Base-by-base conservation (phyloP, 345 rosid genomes). In the Angophora floribunda region DNA sequence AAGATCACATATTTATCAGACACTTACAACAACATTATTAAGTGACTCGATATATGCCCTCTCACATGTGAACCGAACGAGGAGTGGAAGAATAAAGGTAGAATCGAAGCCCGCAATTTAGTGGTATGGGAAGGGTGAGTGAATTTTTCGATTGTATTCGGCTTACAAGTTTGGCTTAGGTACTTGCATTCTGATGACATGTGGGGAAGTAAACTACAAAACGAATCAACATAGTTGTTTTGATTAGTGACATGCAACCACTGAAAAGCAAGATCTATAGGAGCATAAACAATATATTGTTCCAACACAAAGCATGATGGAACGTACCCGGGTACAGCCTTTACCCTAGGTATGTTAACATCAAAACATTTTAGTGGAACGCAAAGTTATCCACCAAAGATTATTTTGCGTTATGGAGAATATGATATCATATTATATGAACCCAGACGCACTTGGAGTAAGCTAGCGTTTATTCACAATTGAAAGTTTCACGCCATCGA, bases 51-150 rank as follows among this genome's bases (percentile, higher is more conserved):
- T 11, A 32, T 1, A 67, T 32, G 1, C 22, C 45, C 45, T 67
- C 22, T 32, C 79, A 67, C 45, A 7, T 67, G 6, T 6, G 1
- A 67, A 19, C 79, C 6, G 22, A 32, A 32, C 44, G 11, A 67
- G 15, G 17, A 67, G 30, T 5, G 22, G 44, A 67, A 67, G 44
- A 67, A 67, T 5, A 6, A 30, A 14, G 78, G 6, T 16, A 30
- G 44, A 12, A 2, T 4, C 12, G 0, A 2, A 32, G 22, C 22
- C 11, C 3, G 41, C 24, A 8, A 70, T 17, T 13, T 17, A 17
- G 47, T 36, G 47, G 47, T 70, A 45, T 24, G 6, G 13, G 80
- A 12, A 70, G 80, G 45, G 2, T 7, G 13, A 16, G 80, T 0
- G 2, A 16, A 16, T 16, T 21, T 75, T 70, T 75, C 1, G 1